These are phyloP conservation scores for Cordyceps tenuipes DNA, from an alignment of 2,329 filamentous ascomycete genomes.

Conservation along the genomic window DNA sequence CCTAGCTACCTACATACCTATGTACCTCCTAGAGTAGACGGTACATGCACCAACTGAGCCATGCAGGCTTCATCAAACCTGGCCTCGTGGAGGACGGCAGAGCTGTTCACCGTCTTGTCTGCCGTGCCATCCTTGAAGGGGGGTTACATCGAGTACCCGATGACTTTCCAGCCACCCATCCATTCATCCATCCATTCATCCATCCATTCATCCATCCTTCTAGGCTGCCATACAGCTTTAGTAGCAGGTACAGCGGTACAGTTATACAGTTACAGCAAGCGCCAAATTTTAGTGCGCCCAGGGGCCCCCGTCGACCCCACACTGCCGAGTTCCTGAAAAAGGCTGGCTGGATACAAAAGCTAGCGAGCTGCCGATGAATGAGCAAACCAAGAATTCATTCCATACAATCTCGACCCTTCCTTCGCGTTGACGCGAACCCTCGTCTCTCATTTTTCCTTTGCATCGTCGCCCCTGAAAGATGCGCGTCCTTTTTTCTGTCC, in stretches of 20 bases:
- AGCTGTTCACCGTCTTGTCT: background rate
- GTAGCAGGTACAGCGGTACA: too few relatives aligned
- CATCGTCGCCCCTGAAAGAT: background rate
- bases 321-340: too few relatives aligned
- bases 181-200: too few relatives aligned
- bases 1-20: too few relatives aligned
- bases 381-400: background rate
- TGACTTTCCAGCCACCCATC: background rate
- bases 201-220: too few relatives aligned
- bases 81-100: background rate
- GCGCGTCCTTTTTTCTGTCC: background rate
- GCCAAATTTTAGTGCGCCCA: background rate
- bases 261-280: too few relatives aligned
- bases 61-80: background rate
- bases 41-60: too few relatives aligned
- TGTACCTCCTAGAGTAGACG: too few relatives aligned
- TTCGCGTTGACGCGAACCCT: background rate
- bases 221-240: too few relatives aligned
- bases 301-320: background rate
- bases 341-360: background rate
- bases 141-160: constrained; percentile 4
- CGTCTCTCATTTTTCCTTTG: background rate
- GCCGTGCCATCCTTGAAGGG: background rate
- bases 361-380: background rate
- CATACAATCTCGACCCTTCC: background rate